A percentile compares a stretch with the other conserved stretches of the same genome.
Evolutionary conservation across 805 yeast genomes (phyloP).

Genomic region (Candida insectorum): DNA sequence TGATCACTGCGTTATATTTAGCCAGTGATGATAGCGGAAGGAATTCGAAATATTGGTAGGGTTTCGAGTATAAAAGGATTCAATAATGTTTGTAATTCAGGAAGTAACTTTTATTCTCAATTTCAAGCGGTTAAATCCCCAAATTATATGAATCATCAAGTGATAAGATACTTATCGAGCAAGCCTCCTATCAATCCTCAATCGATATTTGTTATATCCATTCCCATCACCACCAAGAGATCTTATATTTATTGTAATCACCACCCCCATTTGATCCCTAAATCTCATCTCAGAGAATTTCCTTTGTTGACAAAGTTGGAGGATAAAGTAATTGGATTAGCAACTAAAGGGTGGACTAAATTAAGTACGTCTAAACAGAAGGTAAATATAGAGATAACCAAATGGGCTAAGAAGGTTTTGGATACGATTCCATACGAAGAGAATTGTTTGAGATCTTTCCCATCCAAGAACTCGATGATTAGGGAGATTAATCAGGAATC

Average conservation of each 20-base stretch:
- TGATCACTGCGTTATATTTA: too few relatives aligned
- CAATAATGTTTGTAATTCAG: too few relatives aligned
- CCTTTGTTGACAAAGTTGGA: slow-evolving; percentile 42
- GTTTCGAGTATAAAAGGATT: too few relatives aligned
- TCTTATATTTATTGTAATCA: slow-evolving; percentile 71
- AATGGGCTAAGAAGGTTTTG: slow-evolving; percentile 48
- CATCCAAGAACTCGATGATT: slow-evolving; percentile 59
- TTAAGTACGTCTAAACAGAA: slow-evolving; percentile 52
- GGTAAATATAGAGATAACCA: slow-evolving; percentile 59
- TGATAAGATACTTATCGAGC: too few relatives aligned
- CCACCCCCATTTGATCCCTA: slow-evolving; percentile 25
- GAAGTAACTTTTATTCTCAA: too few relatives aligned
- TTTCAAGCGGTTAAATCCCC: too few relatives aligned
- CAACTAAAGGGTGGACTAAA: slow-evolving; percentile 59
- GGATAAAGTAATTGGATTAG: slow-evolving; percentile 45
- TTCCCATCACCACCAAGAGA: slow-evolving; percentile 65
- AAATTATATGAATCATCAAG: too few relatives aligned
- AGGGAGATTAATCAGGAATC: slow-evolving; percentile 40
- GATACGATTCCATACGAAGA: slow-evolving; percentile 78
- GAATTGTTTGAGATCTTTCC: slow-evolving; percentile 68
- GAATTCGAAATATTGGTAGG: too few relatives aligned
- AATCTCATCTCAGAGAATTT: slow-evolving; percentile 21
- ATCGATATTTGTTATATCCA: slow-evolving; percentile 53
- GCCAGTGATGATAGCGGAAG: too few relatives aligned
- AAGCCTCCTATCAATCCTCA: slow-evolving; percentile 1